Evolutionary conservation across 2,329 filamentous ascomycete species (phyloP), one percentile per base, ranked within the genome.

Genomic region (Arachnopeziza araneosa): DNA sequence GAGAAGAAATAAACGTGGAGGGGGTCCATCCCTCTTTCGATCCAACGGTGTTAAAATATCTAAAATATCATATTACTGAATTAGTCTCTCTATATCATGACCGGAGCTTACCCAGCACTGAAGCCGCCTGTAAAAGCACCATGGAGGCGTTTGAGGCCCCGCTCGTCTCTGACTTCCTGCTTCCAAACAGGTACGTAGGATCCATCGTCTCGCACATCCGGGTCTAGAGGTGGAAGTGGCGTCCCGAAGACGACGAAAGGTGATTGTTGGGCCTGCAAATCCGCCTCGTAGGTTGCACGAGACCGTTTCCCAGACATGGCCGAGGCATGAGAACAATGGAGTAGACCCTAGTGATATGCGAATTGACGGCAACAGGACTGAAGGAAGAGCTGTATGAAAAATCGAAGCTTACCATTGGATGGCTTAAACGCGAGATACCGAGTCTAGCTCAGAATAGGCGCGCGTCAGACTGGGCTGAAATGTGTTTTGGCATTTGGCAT

Each of bases 11-110:
- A 74, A 98, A 99, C 0, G 90, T 89, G 23, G 91, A 87, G 1
- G 95, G 95, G 0, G 91, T 88, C 93, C 93, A 99, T 78, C 95
- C 95, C 80, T 99, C 93, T 75, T 98, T 98, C 59, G 93, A 97
- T 57, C 95, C 95, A 67, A 98, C 95, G 5, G 93, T 96, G 74
- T 99, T 99, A 78, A 95, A 98, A 76, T 98, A 97, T 67, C 91
- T 93, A 74, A 60, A 4, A 23, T 30, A 52, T 30, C 9, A 30
- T 70, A 68, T 62, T 66, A 67, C 64, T 63, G n/a, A 30, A 57
- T 48, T 24, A 50, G 12, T 5, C n/a, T 32, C 22, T 19, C 23
- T 24, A 26, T 19, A 17, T 9, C 14, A 58, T 56, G 7, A 23
- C 68, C 57, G 52, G 24, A 52, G 75, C 86, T 79, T 83, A 93